Evolutionary conservation across 1,139 yeast genomes (phyloP), one percentile per base, ranked within the genome.

Genomic region (Yarrowia galli): DNA sequence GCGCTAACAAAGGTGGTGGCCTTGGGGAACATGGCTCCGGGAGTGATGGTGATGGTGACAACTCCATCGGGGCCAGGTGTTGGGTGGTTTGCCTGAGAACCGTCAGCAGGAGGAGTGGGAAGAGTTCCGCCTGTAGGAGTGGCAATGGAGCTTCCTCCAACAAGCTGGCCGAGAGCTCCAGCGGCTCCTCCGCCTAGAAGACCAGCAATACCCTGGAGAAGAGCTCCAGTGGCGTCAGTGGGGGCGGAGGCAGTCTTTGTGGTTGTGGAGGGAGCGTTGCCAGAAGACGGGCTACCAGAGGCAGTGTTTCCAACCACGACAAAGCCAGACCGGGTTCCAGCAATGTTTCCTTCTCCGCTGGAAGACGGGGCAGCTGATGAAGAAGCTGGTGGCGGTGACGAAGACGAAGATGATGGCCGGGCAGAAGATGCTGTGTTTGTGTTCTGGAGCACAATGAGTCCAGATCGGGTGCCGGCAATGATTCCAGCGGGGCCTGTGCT

Each of bases 41-140:
- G 61, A 7, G 61, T 40, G 23, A 54, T 38, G 36, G 61, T 54
- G 46, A 54, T 54, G 38, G 61, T 54, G 13, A 53, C 60, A 13
- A 53, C 60, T 16, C 60, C 60, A 6, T 53, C 60, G 16, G 60
- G 45, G 3, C 60, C 60, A n/a, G 60, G 60, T 3, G 36, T 20
- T 7, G 58, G 58, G 3, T 51, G 28, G n/a, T 45, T 8, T 28
- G 18, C 23, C 51, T 46, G 51, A 15, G 32, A 23, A 16, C 35
- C 51, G 8, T 32, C 25, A 10, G 51, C 51, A 5, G 49, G 49
- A 22, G 54, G 22, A 10, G 54, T 48, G 15, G 38, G 54, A n/a
- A 46, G 51, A 46, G 51, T 18, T 5, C 54, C 54, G 5, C 23
- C 38, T 7, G 45, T 22, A 22, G 60, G 45, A 36, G 60, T 36